phyloP scores from a whole-genome alignment of 495 filamentous ascomycete species.

The Neurospora intermedia region DNA sequence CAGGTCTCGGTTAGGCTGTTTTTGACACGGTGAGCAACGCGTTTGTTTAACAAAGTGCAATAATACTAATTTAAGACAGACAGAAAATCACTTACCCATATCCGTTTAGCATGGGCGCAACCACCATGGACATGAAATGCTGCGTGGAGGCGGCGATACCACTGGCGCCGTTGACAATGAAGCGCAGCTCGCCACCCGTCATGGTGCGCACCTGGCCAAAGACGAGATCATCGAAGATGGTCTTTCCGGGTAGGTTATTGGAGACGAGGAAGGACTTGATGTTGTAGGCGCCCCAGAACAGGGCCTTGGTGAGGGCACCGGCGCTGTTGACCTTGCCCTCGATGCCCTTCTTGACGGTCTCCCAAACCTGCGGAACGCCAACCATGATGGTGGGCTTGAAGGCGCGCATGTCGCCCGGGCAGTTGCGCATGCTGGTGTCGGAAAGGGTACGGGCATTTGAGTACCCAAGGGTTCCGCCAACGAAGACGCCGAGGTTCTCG shows the following conservation, averaged over 20 bases:
- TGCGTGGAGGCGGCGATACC: slow-evolving; percentile 69
- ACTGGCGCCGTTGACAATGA: slow-evolving; percentile 75
- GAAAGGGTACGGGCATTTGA: slow-evolving; percentile 73
- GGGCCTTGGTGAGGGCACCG: slow-evolving; percentile 16
- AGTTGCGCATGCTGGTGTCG: slow-evolving; percentile 45
- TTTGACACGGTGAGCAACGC: too few species aligned
- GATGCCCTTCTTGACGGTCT: slow-evolving; percentile 70
- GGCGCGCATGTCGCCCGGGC: slow-evolving; percentile 58
- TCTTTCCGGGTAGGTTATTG: slow-evolving; percentile 54
- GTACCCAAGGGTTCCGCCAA: slow-evolving; percentile 72
- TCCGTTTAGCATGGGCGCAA: slow-evolving; percentile 67
- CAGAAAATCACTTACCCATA: slow-evolving; percentile 38
- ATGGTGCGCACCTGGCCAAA: slow-evolving; percentile 60
- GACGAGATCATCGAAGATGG: slow-evolving; percentile 69
- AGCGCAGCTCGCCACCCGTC: slow-evolving; percentile 59
- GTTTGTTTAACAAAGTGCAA: too few species aligned
- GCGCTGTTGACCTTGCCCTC: slow-evolving; percentile 48
- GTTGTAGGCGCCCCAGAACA: slow-evolving; percentile 36
- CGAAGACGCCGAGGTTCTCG: slow-evolving; percentile 67
- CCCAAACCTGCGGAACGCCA: slow-evolving; percentile 76
- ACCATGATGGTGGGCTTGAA: slow-evolving; percentile 72
- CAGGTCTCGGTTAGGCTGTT: slow-evolving; percentile 71
- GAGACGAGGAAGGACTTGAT: slow-evolving; percentile 48
- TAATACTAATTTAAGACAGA: too few species aligned
- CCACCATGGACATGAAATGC: slow-evolving; percentile 66